Base-by-base conservation (phyloP, 1,284 basidiomycete genomes). In the Ustilago trichophora region DNA sequence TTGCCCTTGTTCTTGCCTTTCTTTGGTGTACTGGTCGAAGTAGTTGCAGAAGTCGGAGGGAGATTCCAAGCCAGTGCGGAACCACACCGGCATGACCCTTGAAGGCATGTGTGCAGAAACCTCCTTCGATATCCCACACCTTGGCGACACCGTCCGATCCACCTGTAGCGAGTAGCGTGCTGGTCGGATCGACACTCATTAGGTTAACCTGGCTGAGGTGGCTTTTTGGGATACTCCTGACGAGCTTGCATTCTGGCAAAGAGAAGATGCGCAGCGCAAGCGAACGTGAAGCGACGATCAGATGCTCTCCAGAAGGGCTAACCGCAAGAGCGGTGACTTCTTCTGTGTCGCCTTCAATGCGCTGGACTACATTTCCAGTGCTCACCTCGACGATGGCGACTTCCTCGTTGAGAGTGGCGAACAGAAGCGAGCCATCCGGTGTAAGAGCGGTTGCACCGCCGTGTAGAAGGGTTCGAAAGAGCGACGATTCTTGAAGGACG, bases 131-230 rank as follows among this genome's bases (percentile, higher is more conserved):
- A 80, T 98, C 91, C 93, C 93, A 98, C 9, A 99, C 91, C 85
- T 98, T 98, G 52, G 97, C 95, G 18, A 91, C 87, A 13, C 96
- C 95, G 75, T 98, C 96, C 5, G 93, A 91, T 9, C 93, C 91
- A 0, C 94, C 96, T 7, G 95, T 96, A 2, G 96, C 95, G 59
- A 98, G 86, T 55, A 97, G 89, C 0, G 90, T 90, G 1, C 89
- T 91, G 22, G 91, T 93, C n/a, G 90, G 91, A 84, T 90, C 95
- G 22, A 88, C 83, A 55, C 85, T 86, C 66, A 78, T 73, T 51
- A 96, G 88, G 74, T 97, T 93, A 41, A 98, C 90, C 16, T 95
- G 95, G 6, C 93, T 91, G 48, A 92, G 90, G 77, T 98, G 94
- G 1, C 93, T 91, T 68, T 88, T 89, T 5, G 91, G 83, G 27